Base-by-base conservation (phyloP, 1,139 yeast genomes). In the Suhomyces guaymorum region DNA sequence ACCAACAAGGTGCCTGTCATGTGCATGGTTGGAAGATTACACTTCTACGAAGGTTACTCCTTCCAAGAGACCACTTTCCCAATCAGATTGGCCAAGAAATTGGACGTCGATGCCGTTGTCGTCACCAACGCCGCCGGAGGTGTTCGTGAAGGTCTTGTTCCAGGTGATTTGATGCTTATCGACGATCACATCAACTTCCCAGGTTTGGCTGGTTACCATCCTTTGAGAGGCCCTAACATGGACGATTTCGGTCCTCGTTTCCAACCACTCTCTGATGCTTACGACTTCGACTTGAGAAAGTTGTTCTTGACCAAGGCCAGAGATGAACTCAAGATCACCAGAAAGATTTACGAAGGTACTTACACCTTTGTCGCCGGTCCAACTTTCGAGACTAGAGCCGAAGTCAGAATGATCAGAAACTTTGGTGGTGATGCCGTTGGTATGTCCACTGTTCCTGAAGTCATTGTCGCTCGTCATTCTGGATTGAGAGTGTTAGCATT, bases 91-190 rank as follows among this genome's bases (percentile, higher is more conserved):
- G 80, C 95, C 39, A 71, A 78, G 38, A 58, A 67, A 23, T 63
- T 90, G 48, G 86, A 83, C 0, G 78, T 82, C 23, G 59, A 69
- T 26, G 68, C 70, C 4, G 66, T 90, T 27, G 68, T 92, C 20
- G 95, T 82, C 3, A 92, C 97, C 15, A 92, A 92, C 59, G 97
- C 97, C 2, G 96, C 97, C 2, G 98, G 97, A 22, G 97, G 97
- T 1, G 61, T 84, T 26, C 84, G 87, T 52, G 61, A 75, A 2
- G 54, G 54, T 2, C 90, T 63, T 58, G 71, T 70, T 36, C 87
- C 92, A 1, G 97, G 97, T 15, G 97, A 92, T 55, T 66, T 92
- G 49, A 90, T 92, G 97, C 72, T 92, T 35, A 75, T 92, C 41
- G 75, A 76, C 47, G 97, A 89, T 55, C 98, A 92, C 58, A 75